Evolutionary conservation across 1,139 yeast species (phyloP).

Genomic region (Candida neerlandica): DNA sequence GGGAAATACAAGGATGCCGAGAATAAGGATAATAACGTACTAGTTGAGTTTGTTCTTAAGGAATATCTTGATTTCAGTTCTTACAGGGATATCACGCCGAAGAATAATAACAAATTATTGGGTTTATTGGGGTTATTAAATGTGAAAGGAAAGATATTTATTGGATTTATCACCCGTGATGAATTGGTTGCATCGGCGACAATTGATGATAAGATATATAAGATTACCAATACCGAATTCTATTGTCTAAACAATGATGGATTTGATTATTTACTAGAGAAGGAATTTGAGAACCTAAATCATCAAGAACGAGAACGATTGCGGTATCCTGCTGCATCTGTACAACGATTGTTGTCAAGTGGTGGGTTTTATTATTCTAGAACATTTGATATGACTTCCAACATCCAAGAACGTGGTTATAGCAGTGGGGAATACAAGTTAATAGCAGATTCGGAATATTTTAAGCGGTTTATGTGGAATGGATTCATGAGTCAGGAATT

Average conservation of each 20-base stretch:
- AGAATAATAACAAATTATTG: conserved; percentile 32
- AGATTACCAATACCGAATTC: conserved; percentile 60
- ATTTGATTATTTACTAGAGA: conserved; percentile 43
- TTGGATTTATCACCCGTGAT: conserved; percentile 62
- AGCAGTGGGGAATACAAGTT: conserved; percentile 29
- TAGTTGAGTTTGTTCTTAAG: conserved; percentile 53
- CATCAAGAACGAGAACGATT: conserved; percentile 19
- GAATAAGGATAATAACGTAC: conserved; percentile 30
- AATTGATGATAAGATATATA: conserved; percentile 52
- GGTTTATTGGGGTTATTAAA: conserved; percentile 66
- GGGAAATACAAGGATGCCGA: conserved; percentile 7
- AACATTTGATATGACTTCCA: conserved; percentile 65
- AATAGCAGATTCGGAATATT: conserved; percentile 50
- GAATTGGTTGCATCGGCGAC: conserved; percentile 62
- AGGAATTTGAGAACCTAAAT: conserved; percentile 23
- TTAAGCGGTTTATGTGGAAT: conserved; percentile 68
- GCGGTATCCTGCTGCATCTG: conserved; percentile 62
- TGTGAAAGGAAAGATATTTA: conserved; percentile 54
- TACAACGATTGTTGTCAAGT: conserved; percentile 55
- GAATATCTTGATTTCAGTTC: conserved; percentile 38
- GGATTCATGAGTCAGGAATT: conserved; percentile 58
- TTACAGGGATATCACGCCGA: conserved; percentile 46
- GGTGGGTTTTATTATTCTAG: conserved; percentile 70
- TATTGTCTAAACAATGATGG: conserved; percentile 61
- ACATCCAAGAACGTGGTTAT: conserved; percentile 57